Conservation (phyloP, 2,329 filamentous ascomycete species). For the Trichoderma asperellum region DNA sequence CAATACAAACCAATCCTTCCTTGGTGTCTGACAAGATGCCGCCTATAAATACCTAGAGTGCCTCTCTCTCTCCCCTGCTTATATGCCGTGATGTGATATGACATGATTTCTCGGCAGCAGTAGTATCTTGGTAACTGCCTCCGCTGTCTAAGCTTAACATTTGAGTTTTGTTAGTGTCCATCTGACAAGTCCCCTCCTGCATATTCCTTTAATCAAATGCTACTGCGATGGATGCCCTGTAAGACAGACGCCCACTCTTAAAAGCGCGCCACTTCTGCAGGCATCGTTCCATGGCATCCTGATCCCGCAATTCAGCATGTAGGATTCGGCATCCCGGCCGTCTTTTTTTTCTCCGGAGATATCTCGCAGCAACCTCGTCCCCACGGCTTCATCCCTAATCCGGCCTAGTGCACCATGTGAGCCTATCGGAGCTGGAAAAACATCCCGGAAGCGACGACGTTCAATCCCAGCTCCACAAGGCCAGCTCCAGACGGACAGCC, state of each 20-base stretch:
- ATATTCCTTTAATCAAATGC: neutral
- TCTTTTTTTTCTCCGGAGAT: neutral
- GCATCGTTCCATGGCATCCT: neutral
- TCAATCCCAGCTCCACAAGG: constrained; percentile 1
- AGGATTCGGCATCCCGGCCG: neutral
- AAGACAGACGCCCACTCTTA: too few relatives aligned
- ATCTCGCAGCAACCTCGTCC: neutral
- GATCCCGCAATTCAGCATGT: neutral
- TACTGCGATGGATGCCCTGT: neutral
- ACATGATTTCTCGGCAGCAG: neutral
- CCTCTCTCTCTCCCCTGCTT: neutral
- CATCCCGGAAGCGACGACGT: neutral
- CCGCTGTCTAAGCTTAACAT: neutral
- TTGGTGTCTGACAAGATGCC: constrained; percentile 20
- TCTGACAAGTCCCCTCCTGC: neutral
- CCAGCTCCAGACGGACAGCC: constrained; percentile 35
- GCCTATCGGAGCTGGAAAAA: constrained; percentile 18
- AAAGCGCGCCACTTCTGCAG: neutral
- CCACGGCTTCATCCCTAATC: neutral
- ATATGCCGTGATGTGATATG: neutral
- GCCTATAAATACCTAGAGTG: neutral
- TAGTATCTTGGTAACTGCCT: neutral
- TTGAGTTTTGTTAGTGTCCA: neutral
- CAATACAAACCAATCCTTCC: neutral
- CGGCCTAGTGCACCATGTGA: neutral